Evolutionary conservation across 768 basidiomycete species (phyloP).

Genomic region (Melanogaster broomeanus): DNA sequence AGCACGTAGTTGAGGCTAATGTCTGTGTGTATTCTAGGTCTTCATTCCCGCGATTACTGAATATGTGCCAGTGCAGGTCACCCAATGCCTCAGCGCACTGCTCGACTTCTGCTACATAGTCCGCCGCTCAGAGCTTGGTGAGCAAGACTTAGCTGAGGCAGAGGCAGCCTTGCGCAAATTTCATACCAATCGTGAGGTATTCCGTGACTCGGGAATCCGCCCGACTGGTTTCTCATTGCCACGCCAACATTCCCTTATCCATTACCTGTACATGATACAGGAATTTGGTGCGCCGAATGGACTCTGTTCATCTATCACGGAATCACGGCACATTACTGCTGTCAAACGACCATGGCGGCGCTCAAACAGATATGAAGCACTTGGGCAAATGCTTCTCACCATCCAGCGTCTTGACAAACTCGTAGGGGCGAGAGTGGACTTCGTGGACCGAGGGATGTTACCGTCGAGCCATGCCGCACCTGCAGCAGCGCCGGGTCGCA

Average conservation of each 20-base stretch:
- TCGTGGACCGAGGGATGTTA: slow-evolving; percentile 1
- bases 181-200: slow-evolving; percentile 15
- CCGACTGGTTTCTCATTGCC: slow-evolving; percentile 19
- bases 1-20: not conserved
- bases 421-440: slow-evolving; percentile 11
- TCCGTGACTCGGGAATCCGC: slow-evolving; percentile 8
- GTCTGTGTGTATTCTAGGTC: slow-evolving; percentile 12
- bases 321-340: slow-evolving; percentile 23
- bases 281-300: slow-evolving; percentile 25
- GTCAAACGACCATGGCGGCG: slow-evolving; percentile 32
- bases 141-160: slow-evolving; percentile 7
- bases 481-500: not conserved
- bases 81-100: slow-evolving; percentile 20
- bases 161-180: slow-evolving; percentile 6
- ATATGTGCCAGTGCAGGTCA: slow-evolving; percentile 20
- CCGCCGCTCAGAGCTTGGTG: not conserved
- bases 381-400: slow-evolving; percentile 37
- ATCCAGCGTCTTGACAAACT: slow-evolving; percentile 29
- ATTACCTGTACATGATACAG: slow-evolving; percentile 20
- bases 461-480: not conserved
- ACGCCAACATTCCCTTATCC: slow-evolving; percentile 26
- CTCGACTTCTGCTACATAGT: slow-evolving; percentile 29
- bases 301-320: slow-evolving; percentile 21
- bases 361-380: slow-evolving; percentile 31
- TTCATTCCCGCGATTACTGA: slow-evolving; percentile 25